Conservation (phyloP, 495 filamentous ascomycete genomes). For the Beverwykella pulmonaria region DNA sequence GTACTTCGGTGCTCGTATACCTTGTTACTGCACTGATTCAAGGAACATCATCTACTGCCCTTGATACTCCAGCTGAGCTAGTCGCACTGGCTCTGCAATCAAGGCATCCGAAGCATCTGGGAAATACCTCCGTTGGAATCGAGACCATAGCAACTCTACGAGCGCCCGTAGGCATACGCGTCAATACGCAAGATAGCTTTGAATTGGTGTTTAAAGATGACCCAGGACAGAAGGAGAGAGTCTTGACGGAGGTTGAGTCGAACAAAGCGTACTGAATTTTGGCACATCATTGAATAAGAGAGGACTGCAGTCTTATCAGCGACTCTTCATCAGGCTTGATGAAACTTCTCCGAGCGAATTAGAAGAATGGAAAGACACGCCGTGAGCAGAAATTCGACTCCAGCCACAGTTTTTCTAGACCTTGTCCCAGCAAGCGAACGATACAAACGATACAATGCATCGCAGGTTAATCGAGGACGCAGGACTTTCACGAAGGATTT, state of each 20-base stretch:
- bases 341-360: too few relatives aligned
- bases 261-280: background rate
- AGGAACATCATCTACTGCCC: background rate
- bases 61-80: background rate
- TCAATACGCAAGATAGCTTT: background rate
- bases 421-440: too few relatives aligned
- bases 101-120: background rate
- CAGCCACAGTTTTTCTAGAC: too few relatives aligned
- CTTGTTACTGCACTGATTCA: background rate
- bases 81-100: background rate
- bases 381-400: too few relatives aligned
- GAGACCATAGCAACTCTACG: background rate
- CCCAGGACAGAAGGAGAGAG: background rate
- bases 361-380: too few relatives aligned
- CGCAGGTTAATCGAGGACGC: too few relatives aligned
- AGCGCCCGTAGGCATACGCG: background rate
- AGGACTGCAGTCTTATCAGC: too few relatives aligned
- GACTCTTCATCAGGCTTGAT: too few relatives aligned
- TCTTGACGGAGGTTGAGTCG: background rate
- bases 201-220: background rate
- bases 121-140: background rate
- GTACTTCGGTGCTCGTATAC: background rate
- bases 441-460: too few relatives aligned
- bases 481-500: too few relatives aligned
- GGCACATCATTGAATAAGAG: too few relatives aligned